Evolutionary conservation across 305 asterid species (phyloP).

Genomic region (Vinca major): DNA sequence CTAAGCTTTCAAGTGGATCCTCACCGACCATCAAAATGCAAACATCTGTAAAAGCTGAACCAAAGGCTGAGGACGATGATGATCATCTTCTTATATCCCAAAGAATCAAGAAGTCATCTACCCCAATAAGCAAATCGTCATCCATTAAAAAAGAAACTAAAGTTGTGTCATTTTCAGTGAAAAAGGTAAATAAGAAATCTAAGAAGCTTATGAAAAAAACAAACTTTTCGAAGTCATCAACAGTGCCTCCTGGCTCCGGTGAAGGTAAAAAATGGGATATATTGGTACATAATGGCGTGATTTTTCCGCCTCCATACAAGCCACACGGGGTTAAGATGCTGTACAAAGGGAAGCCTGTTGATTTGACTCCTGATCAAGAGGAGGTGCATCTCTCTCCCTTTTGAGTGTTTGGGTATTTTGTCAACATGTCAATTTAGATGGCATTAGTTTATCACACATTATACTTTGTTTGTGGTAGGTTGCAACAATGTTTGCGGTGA

Average conservation of each 20-base stretch:
- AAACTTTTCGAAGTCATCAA: constrained; percentile 67
- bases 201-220: constrained; percentile 49
- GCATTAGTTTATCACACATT: constrained; percentile 2
- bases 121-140: constrained; percentile 43
- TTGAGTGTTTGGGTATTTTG: background rate
- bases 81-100: constrained; percentile 69
- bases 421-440: too few relatives aligned
- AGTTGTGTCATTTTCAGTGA: constrained; percentile 34
- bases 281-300: constrained; percentile 86
- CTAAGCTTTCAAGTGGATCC: constrained; percentile 31
- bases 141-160: constrained; percentile 34
- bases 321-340: constrained; percentile 94
- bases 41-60: constrained; percentile 26
- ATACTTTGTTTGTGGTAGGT: constrained; percentile 44
- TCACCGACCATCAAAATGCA: constrained; percentile 16
- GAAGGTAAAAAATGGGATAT: constrained; percentile 98
- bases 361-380: constrained; percentile 81
- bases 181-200: constrained; percentile 38
- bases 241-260: constrained; percentile 80
- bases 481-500: constrained; percentile 89
- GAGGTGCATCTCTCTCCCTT: constrained; percentile 46
- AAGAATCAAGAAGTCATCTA: constrained; percentile 49
- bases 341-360: constrained; percentile 78
- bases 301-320: constrained; percentile 89
- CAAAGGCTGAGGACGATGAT: constrained; percentile 43